These are phyloP conservation scores for Claviceps maximensis DNA, from an alignment of 2,329 filamentous ascomycete genomes.

Conservation along the genomic window DNA sequence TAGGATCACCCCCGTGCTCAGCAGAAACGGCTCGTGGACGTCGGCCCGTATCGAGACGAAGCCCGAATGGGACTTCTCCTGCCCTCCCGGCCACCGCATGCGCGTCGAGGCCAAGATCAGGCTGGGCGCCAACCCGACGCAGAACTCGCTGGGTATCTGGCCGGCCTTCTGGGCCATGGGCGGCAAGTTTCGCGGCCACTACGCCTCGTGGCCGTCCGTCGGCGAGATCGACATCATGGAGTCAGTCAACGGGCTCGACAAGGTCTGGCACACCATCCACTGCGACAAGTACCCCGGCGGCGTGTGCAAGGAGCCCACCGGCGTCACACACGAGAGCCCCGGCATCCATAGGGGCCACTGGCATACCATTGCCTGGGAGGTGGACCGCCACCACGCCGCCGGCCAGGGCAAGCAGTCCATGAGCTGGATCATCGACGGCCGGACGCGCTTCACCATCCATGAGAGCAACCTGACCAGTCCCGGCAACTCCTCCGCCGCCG, in stretches of 20 bases:
- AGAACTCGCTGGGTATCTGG: slow-evolving; percentile 28
- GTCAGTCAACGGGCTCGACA: slow-evolving; percentile 24
- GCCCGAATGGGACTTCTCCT: slow-evolving; percentile 20
- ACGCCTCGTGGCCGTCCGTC: slow-evolving; percentile 26
- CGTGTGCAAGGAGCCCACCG: slow-evolving; percentile 27
- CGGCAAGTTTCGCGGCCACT: slow-evolving; percentile 22
- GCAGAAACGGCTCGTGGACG: slow-evolving; percentile 25
- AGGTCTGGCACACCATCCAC: slow-evolving; percentile 26
- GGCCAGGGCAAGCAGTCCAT: slow-evolving; percentile 16
- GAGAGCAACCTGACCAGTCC: slow-evolving; percentile 12
- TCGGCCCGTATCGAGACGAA: slow-evolving; percentile 30
- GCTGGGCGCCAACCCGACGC: slow-evolving; percentile 17
- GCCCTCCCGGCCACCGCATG: slow-evolving; percentile 19
- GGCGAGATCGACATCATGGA: slow-evolving; percentile 35
- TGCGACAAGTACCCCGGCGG: slow-evolving; percentile 27
- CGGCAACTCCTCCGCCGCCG: slow-evolving; percentile 5
- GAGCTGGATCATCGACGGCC: slow-evolving; percentile 22
- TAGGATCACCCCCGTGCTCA: slow-evolving; percentile 18
- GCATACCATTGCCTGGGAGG: slow-evolving; percentile 19
- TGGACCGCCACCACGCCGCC: slow-evolving; percentile 15
- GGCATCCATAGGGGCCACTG: slow-evolving; percentile 17
- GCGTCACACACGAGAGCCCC: slow-evolving; percentile 14
- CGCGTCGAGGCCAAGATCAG: slow-evolving; percentile 26
- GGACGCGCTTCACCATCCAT: slow-evolving; percentile 14
- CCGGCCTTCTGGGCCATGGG: slow-evolving; percentile 34